Evolutionary conservation across 345 rosid genomes (phyloP).

Genomic region (Gynandropsis gynandra): DNA sequence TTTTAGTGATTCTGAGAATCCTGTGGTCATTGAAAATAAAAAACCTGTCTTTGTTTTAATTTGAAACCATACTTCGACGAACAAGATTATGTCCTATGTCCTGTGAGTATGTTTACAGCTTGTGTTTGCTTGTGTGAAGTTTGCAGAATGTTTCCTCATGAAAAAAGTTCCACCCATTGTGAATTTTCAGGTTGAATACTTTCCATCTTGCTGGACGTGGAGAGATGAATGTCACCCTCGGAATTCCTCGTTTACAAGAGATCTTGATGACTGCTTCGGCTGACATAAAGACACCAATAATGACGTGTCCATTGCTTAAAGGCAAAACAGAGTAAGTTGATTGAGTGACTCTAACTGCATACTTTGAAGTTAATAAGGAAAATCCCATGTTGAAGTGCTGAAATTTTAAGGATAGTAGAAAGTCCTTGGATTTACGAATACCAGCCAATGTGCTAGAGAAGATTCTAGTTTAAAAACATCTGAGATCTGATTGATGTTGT

Average conservation of each 20-base stretch:
- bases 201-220: conserved; percentile 99
- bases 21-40: conserved; percentile 2
- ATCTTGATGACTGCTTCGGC: conserved; percentile 83
- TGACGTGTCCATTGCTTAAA: conserved; percentile 77
- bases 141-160: conserved; percentile 5
- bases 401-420: too few species aligned
- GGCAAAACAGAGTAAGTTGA: conserved; percentile 60
- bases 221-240: conserved; percentile 97
- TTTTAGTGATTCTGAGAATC: conserved; percentile 11
- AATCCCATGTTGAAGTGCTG: too few species aligned
- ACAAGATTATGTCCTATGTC: not conserved
- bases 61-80: not conserved
- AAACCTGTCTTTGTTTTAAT: conserved; percentile 5
- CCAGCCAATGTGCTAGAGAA: too few species aligned
- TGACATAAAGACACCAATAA: conserved; percentile 79
- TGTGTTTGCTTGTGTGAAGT: conserved; percentile 1
- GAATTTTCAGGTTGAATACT: conserved; percentile 66
- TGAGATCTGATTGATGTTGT: too few species aligned
- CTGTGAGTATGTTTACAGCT: not conserved
- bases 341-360: not conserved
- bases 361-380: too few species aligned
- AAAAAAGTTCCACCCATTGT: not conserved
- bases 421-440: too few species aligned
- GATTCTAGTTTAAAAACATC: too few species aligned
- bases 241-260: conserved; percentile 95